phyloP scores from a whole-genome alignment of 768 basidiomycete species.

The Naematelia encephala region DNA sequence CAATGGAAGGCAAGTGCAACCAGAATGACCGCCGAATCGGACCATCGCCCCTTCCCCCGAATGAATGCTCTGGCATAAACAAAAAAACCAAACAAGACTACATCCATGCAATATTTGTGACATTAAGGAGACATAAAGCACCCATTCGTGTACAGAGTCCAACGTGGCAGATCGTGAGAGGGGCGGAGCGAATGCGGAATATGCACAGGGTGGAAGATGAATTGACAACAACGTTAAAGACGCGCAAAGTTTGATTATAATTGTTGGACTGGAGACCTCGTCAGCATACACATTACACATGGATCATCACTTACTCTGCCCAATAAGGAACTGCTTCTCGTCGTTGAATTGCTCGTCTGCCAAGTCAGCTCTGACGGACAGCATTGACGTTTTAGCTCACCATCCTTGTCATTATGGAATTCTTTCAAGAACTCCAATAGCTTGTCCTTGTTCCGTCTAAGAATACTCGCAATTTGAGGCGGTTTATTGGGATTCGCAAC shows the following conservation, averaged over 20 bases:
- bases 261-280: conserved; percentile 17
- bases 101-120: background rate
- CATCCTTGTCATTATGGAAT: conserved; percentile 98
- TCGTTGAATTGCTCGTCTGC: conserved; percentile 93
- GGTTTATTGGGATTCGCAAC: conserved; percentile 99
- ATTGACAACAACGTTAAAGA: too few relatives aligned
- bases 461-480: conserved; percentile 83
- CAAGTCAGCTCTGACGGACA: too few relatives aligned
- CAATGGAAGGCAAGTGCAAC: too few relatives aligned
- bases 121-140: background rate
- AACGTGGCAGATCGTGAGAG: background rate
- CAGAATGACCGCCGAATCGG: too few relatives aligned
- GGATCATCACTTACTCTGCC: conserved; percentile 58
- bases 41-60: too few relatives aligned
- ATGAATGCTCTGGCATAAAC: too few relatives aligned
- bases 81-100: too few relatives aligned
- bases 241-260: conserved; percentile 12
- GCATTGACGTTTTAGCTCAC: conserved; percentile 54
- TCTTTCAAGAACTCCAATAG: conserved; percentile 79
- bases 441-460: conserved; percentile 91
- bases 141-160: background rate
- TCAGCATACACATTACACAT: background rate
- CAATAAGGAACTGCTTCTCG: conserved; percentile 94
- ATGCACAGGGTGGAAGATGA: too few relatives aligned
- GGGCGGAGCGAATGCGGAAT: too few relatives aligned